A percentile compares a stretch with the other conserved stretches of the same genome.
phyloP scores from a whole-genome alignment of 2,329 filamentous ascomycete species.

The Aspergillus sp. region DNA sequence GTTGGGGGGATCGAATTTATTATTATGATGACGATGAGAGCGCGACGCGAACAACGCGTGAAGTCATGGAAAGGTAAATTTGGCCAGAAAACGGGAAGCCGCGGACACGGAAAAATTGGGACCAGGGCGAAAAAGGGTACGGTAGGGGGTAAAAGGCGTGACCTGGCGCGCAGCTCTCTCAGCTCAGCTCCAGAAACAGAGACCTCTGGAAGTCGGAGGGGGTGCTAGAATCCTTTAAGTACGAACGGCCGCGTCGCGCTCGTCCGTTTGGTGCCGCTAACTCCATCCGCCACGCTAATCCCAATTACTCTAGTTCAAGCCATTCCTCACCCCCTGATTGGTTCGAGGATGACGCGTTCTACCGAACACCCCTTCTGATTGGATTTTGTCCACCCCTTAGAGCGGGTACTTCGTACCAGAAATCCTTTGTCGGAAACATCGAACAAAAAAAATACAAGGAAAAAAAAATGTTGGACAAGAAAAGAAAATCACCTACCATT shows the following conservation, averaged over 20 bases:
- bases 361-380: conserved; percentile 21
- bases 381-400: conserved; percentile 10
- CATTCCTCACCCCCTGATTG: conserved; percentile 32
- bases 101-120: conserved; percentile 2
- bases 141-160: conserved; percentile 20
- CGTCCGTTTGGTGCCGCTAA: conserved; percentile 35
- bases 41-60: conserved; percentile 26
- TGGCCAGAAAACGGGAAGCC: conserved; percentile 4
- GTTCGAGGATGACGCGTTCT: conserved; percentile 25
- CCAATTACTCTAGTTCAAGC: conserved; percentile 33
- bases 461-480: not conserved
- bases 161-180: conserved; percentile 23
- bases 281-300: conserved; percentile 36
- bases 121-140: conserved; percentile 15
- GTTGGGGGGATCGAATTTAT: conserved; percentile 13
- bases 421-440: conserved; percentile 22
- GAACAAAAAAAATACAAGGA: conserved; percentile 2
- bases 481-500: not conserved
- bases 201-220: conserved; percentile 36
- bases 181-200: conserved; percentile 38
- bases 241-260: conserved; percentile 35
- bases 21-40: conserved; percentile 5
- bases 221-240: conserved; percentile 45
- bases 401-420: conserved; percentile 23
- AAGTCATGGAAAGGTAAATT: conserved; percentile 10